Base-by-base conservation (phyloP, 352 stramenopile species). In the Phytopythium montanum region DNA sequence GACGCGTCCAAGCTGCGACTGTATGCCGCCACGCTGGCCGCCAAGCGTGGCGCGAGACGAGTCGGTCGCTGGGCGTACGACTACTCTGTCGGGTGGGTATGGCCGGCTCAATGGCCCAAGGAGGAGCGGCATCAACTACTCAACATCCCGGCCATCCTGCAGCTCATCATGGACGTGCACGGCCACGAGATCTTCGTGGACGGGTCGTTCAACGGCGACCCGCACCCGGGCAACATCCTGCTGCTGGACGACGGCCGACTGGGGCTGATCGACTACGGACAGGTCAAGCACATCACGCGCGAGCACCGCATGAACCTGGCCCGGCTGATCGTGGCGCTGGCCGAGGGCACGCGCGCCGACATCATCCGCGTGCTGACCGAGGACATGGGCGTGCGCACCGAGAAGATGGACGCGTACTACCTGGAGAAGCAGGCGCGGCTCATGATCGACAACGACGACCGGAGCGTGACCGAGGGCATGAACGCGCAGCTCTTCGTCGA, bases 161-260 rank as follows among this genome's bases (percentile, higher is more conserved):
- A 93, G 60, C 73, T 93, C 14, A 70, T 96, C 19, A 92, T 94
- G 76, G 87, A 94, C 38, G 88, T 97, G 18, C 90, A 97, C 62
- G 91, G 90, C 8, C 90, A 96, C 69, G 91, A 97, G 70, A 96
- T 97, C 56, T 96, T 97, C 56, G 78, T 95, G 14, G 75, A 97
- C 54, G 91, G 91, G n/a, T 92, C 70, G 42, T 97, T 97, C 64
- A 97, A 97, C 57, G 90, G 90, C 34, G 91, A 97, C 56, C 89
- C 90, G 14, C 90, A 97, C 41, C 90, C 90, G 4, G 91, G 91
- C 14, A 97, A 97, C 62, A 96, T 97, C 42, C 54, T 97, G 62
- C 73, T 97, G 46, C 75, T 97, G 18, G 78, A 94, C 7, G 90
- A 97, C 51, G 90, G 90, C 3, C 82, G 86, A 9, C 67, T 97